Conservation (phyloP, 371 early-diverging fungal species). For the Lichtheimia corymbifera region DNA sequence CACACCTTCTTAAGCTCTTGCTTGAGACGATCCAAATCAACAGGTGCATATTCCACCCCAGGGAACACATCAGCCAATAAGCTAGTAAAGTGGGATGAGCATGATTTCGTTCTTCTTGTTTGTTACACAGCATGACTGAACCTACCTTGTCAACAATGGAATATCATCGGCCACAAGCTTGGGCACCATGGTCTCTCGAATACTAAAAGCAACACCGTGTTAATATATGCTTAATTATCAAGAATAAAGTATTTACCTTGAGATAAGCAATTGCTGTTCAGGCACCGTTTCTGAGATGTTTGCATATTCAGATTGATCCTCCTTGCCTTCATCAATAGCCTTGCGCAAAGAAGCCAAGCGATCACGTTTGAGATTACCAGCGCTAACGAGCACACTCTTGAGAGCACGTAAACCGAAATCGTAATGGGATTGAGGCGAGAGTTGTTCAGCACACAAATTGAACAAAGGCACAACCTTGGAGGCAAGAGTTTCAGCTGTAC, state of each 20-base stretch:
- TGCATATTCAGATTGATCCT: conserved; percentile 45
- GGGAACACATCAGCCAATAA: conserved; percentile 96
- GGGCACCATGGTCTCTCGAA: conserved; percentile 95
- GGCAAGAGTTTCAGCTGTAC: conserved; percentile 91
- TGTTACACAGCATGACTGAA: neutral
- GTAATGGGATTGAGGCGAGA: conserved; percentile 95
- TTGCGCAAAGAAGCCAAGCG: conserved; percentile 61
- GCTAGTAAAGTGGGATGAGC: conserved; percentile 37
- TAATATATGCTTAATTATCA: neutral
- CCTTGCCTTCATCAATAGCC: conserved; percentile 40
- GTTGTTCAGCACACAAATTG: conserved; percentile 91
- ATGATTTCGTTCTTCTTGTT: neutral
- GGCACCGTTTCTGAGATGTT: conserved; percentile 67
- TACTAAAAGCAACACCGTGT: conserved; percentile 56
- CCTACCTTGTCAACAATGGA: conserved; percentile 74
- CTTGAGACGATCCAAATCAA: conserved; percentile 76
- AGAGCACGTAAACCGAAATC: conserved; percentile 99
- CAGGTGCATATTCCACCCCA: conserved; percentile 84
- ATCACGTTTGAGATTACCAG: conserved; percentile 96
- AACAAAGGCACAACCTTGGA: conserved; percentile 97
- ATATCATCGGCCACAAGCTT: conserved; percentile 97
- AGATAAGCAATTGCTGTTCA: conserved; percentile 93
- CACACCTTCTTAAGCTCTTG: conserved; percentile 81
- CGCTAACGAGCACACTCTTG: conserved; percentile 97
- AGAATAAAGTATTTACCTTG: conserved; percentile 24